Conservation (phyloP, 805 yeast species). For the Myxozyma mucilagina region DNA sequence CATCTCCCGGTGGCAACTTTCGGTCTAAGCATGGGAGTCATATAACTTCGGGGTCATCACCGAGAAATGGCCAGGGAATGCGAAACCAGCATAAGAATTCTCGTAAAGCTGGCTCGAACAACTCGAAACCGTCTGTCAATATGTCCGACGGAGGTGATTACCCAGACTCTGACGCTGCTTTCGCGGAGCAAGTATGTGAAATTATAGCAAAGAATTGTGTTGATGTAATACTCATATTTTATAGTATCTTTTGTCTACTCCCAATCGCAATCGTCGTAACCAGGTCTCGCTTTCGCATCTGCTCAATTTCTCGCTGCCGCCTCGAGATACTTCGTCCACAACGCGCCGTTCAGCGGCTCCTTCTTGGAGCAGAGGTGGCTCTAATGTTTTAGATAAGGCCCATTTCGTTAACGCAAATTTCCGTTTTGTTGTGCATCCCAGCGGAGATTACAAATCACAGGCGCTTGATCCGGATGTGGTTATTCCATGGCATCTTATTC, state of each 20-base stretch:
- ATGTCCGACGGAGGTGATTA: constrained; percentile 9
- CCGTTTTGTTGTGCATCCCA: constrained; percentile 73
- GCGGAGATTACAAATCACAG: constrained; percentile 58
- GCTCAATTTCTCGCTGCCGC: constrained; percentile 31
- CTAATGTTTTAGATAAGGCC: constrained; percentile 35
- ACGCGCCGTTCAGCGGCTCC: constrained; percentile 23
- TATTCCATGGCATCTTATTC: constrained; percentile 58
- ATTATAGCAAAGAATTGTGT: neutral
- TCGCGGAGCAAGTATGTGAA: constrained; percentile 24
- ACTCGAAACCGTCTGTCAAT: constrained; percentile 22
- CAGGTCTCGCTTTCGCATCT: constrained; percentile 31
- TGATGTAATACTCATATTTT: neutral
- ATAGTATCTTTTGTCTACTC: constrained; percentile 14
- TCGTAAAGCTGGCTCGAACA: constrained; percentile 17
- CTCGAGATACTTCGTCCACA: constrained; percentile 21
- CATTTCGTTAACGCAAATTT: constrained; percentile 73
- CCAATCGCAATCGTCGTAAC: constrained; percentile 21
- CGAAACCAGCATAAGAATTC: constrained; percentile 18
- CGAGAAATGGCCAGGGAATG: constrained; percentile 18
- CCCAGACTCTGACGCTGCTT: constrained; percentile 14
- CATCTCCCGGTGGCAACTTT: neutral
- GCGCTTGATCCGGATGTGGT: constrained; percentile 74
- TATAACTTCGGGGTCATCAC: constrained; percentile 2
- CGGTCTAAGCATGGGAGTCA: neutral
- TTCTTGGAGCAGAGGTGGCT: constrained; percentile 20